Percentiles rank a stretch among this genome's conserved stretches.
phyloP scores from a whole-genome alignment of 768 basidiomycete species.

The Boletus insuetus region DNA sequence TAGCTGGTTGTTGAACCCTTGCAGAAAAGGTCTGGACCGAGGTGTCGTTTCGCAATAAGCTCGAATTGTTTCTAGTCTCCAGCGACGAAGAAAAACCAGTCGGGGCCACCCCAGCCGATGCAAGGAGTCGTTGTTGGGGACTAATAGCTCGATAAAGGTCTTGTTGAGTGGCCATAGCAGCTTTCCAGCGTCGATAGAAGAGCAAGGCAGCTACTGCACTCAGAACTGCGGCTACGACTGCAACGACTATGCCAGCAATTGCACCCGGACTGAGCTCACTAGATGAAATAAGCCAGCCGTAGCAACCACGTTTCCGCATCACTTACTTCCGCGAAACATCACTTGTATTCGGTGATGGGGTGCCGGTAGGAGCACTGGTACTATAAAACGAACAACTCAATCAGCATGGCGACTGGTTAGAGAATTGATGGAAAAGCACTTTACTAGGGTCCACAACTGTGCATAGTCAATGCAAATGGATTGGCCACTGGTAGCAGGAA shows the following conservation, averaged over 20 bases:
- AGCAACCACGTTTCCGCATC: background rate
- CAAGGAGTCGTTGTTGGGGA: constrained; percentile 7
- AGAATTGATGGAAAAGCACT: constrained; percentile 7
- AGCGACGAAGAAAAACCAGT: constrained; percentile 22
- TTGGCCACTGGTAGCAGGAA: constrained; percentile 18
- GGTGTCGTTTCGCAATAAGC: constrained; percentile 7
- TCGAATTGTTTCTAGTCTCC: constrained; percentile 15
- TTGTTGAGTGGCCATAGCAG: constrained; percentile 12
- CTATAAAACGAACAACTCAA: background rate
- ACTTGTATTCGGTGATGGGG: background rate
- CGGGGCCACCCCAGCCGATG: background rate
- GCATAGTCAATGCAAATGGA: constrained; percentile 36
- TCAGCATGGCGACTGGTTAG: background rate
- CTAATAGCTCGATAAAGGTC: constrained; percentile 11
- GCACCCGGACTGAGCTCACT: constrained; percentile 22
- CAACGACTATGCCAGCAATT: constrained; percentile 23
- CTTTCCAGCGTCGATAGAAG: constrained; percentile 31
- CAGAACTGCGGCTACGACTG: constrained; percentile 10
- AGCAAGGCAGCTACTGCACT: constrained; percentile 15
- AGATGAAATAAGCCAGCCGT: background rate
- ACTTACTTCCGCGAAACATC: constrained; percentile 12
- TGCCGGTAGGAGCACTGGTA: background rate
- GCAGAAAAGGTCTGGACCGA: background rate
- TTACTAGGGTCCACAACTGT: constrained; percentile 15
- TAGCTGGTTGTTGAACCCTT: constrained; percentile 6